phyloP scores from a whole-genome alignment of 306 rosid genomes.

The Benincasa hispida region DNA sequence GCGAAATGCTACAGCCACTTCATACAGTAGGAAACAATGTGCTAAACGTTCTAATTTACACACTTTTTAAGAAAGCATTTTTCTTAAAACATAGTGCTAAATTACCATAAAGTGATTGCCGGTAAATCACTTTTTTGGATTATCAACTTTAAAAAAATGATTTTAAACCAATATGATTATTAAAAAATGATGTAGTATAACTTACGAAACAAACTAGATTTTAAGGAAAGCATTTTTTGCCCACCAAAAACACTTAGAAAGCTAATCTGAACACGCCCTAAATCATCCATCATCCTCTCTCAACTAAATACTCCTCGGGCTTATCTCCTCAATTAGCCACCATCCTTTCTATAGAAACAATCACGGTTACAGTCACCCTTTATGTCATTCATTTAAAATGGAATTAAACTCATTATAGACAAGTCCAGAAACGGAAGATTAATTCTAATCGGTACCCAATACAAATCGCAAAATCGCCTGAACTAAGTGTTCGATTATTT shows the following conservation, averaged over 20 bases:
- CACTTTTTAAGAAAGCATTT: too few relatives aligned
- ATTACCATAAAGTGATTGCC: too few relatives aligned
- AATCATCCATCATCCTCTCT: not conserved
- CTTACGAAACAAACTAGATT: too few relatives aligned
- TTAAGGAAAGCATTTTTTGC: too few relatives aligned
- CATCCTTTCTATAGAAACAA: not conserved
- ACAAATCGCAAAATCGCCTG: not conserved
- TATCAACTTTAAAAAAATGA: too few relatives aligned
- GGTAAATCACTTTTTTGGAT: too few relatives aligned
- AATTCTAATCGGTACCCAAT: not conserved
- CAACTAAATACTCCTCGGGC: not conserved
- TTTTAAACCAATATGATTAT: too few relatives aligned
- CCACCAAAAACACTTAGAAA: too few relatives aligned
- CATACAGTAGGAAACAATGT: not conserved
- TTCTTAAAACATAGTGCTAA: too few relatives aligned
- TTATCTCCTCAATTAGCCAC: not conserved
- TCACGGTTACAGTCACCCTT: not conserved
- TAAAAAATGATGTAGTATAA: too few relatives aligned
- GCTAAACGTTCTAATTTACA: too few relatives aligned
- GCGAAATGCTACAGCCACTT: not conserved
- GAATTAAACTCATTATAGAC: not conserved
- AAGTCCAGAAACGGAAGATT: not conserved
- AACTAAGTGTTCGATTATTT: not conserved
- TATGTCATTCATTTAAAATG: not conserved
- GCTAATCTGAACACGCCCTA: not conserved